A percentile compares a stretch with the other conserved stretches of the same genome.
Conservation (phyloP, 202 grass and related monocot species). For the Setaria viridis region DNA sequence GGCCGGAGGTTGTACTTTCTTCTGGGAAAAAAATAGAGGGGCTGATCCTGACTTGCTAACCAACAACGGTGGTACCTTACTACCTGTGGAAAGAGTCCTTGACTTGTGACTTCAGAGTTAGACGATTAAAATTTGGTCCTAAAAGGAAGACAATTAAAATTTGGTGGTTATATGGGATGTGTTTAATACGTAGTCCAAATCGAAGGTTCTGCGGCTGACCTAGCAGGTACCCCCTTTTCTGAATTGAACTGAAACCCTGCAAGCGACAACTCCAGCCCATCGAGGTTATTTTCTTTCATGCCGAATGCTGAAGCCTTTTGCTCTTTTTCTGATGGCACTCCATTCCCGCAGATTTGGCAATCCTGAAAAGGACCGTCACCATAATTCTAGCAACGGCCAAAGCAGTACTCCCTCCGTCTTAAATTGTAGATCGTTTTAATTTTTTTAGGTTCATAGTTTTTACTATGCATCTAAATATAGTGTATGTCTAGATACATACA, state of each 20-base stretch:
- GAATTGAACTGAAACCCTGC: not conserved
- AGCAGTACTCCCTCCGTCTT: not conserved
- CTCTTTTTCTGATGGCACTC: slow-evolving; percentile 13
- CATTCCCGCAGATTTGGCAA: slow-evolving; percentile 36
- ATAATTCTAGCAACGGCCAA: slow-evolving; percentile 45
- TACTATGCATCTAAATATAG: no score
- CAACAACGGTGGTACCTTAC: not conserved
- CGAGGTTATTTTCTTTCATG: slow-evolving; percentile 18
- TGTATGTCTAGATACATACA: no score
- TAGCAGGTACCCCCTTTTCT: not conserved
- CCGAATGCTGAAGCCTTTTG: not conserved
- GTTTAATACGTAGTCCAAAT: not conserved
- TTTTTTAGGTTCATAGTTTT: no score
- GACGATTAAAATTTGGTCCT: no score
- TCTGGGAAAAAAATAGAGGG: not conserved
- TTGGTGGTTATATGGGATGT: not conserved
- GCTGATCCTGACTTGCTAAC: not conserved
- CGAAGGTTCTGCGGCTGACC: not conserved
- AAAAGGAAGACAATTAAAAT: not conserved
- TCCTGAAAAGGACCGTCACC: slow-evolving; percentile 28
- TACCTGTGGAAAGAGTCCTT: not conserved
- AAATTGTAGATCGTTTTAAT: no score
- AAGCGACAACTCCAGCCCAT: slow-evolving; percentile 1
- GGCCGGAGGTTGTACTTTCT: not conserved
- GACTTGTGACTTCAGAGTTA: not conserved